A percentile compares a stretch with the other conserved stretches of the same genome.
phyloP scores from a whole-genome alignment of 2,329 filamentous ascomycete species.

The Teratosphaeria viscida region DNA sequence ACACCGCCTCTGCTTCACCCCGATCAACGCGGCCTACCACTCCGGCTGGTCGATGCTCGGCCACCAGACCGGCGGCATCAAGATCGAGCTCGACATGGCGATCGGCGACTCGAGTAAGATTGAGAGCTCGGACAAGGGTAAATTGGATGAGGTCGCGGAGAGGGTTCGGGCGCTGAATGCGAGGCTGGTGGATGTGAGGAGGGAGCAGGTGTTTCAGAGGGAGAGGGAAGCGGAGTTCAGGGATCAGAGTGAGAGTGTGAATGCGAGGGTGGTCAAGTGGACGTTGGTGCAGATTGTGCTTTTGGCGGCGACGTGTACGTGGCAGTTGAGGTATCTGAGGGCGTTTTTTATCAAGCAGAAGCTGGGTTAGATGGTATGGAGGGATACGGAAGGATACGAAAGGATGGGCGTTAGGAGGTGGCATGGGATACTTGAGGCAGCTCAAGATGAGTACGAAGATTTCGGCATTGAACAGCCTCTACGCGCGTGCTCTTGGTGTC shows the following conservation, averaged over 20 bases:
- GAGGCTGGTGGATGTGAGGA: slow-evolving; percentile 73
- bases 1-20: slow-evolving; percentile 90
- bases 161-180: slow-evolving; percentile 84
- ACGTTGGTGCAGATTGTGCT: slow-evolving; percentile 81
- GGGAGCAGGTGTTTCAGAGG: slow-evolving; percentile 96
- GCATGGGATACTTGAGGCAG: not conserved
- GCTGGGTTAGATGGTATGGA: slow-evolving; percentile 57
- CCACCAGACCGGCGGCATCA: slow-evolving; percentile 63
- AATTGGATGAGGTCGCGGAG: slow-evolving; percentile 79
- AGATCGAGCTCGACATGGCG: slow-evolving; percentile 76
- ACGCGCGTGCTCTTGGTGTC: not conserved
- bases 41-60: slow-evolving; percentile 61
- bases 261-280: slow-evolving; percentile 86
- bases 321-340: slow-evolving; percentile 91
- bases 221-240: slow-evolving; percentile 97
- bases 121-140: slow-evolving; percentile 84
- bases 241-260: slow-evolving; percentile 92
- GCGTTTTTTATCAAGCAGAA: slow-evolving; percentile 99
- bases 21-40: slow-evolving; percentile 59
- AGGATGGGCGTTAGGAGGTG: not conserved
- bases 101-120: slow-evolving; percentile 93
- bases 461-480: not conserved
- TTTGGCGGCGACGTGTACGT: slow-evolving; percentile 79
- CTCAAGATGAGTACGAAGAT: not conserved
- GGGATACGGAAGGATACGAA: not conserved